Percentiles rank a stretch among this genome's conserved stretches.
These are phyloP conservation scores for Fragilaria radians DNA, from an alignment of 108 stramenopile genomes.

Conservation along the genomic window DNA sequence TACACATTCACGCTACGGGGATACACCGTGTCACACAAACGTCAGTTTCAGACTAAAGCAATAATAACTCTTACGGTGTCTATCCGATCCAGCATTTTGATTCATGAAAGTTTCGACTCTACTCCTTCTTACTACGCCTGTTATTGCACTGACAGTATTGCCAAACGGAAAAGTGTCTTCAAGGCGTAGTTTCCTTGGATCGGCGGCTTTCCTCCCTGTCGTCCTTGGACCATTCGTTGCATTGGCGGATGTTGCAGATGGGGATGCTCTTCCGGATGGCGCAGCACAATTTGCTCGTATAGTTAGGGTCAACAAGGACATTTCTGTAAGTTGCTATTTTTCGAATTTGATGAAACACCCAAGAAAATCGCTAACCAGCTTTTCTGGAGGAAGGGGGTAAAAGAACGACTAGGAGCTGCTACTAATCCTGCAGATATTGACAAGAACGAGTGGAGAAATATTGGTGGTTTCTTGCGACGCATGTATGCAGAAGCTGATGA, in stretches of 20 bases:
- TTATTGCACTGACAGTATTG: too few species aligned
- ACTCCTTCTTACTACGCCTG: too few species aligned
- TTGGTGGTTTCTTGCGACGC: constrained; percentile 52
- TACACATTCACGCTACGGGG: too few species aligned
- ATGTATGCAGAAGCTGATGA: constrained; percentile 44
- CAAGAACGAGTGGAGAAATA: constrained; percentile 67
- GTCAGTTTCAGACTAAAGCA: not conserved
- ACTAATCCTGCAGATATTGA: constrained; percentile 39
- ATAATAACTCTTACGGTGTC: not conserved
- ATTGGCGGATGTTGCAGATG: constrained; percentile 53
- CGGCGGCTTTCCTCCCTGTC: not conserved
- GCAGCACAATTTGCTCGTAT: constrained; percentile 61
- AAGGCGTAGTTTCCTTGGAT: not conserved
- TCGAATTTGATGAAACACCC: not conserved
- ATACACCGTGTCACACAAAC: not conserved
- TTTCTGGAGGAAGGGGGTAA: not conserved
- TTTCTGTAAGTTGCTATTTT: constrained; percentile 21
- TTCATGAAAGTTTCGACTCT: too few species aligned
- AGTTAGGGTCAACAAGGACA: constrained; percentile 48
- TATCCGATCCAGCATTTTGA: too few species aligned
- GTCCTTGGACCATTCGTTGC: constrained; percentile 5
- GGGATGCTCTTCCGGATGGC: constrained; percentile 53
- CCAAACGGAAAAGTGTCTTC: too few species aligned
- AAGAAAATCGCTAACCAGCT: not conserved
- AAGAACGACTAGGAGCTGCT: not conserved